Evolutionary conservation across 768 basidiomycete genomes (phyloP).

Genomic region (Pleurotus tuber-regium): DNA sequence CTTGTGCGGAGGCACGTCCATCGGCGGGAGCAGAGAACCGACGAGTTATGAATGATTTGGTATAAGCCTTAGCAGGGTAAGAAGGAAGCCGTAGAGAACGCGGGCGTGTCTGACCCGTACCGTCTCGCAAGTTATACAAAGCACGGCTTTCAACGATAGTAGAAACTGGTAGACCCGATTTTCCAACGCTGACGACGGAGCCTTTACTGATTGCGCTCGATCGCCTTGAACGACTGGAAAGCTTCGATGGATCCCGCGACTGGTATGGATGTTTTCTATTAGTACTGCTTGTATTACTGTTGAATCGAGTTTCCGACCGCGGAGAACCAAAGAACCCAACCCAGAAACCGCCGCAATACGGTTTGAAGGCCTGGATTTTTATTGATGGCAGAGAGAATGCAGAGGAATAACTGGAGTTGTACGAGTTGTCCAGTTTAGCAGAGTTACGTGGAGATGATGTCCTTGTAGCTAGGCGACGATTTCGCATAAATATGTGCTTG

Average conservation of each 20-base stretch:
- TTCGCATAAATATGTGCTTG: conserved; percentile 28
- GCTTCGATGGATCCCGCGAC: neutral
- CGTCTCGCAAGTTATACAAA: conserved; percentile 9
- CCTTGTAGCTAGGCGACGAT: conserved; percentile 18
- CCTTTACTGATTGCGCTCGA: conserved; percentile 4
- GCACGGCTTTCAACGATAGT: conserved; percentile 12
- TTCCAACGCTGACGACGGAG: conserved; percentile 2
- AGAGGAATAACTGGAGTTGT: conserved; percentile 15
- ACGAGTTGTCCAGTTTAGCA: conserved; percentile 14
- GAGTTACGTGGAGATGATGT: conserved; percentile 11
- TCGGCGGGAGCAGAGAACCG: conserved; percentile 30
- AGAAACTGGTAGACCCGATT: conserved; percentile 18
- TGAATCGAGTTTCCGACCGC: conserved; percentile 38
- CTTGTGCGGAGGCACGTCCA: conserved; percentile 13
- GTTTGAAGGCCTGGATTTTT: neutral
- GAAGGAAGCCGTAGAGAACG: conserved; percentile 18
- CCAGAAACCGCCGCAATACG: conserved; percentile 33
- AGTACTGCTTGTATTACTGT: neutral
- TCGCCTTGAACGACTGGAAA: conserved; percentile 1
- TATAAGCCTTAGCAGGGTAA: conserved; percentile 17
- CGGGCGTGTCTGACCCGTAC: conserved; percentile 10
- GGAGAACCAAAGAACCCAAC: conserved; percentile 47
- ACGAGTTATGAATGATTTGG: conserved; percentile 16
- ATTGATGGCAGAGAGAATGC: conserved; percentile 16
- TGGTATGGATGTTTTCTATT: neutral